Evolutionary conservation across 2,329 filamentous ascomycete species (phyloP).

Genomic region (Colletotrichum sansevieriae): DNA sequence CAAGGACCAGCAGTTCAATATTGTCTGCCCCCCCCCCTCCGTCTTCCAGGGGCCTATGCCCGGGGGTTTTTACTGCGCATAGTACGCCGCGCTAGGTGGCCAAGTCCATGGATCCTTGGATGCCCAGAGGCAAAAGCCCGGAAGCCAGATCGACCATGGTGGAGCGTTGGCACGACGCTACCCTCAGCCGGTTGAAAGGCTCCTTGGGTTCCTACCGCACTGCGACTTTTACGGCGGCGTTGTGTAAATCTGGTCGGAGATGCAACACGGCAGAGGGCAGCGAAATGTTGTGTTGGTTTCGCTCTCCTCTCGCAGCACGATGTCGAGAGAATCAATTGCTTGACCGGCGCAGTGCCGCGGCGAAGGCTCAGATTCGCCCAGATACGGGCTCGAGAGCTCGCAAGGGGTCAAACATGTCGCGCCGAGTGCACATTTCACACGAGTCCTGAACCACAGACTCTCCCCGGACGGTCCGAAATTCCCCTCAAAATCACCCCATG

Average conservation of each 20-base stretch:
- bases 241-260: background rate
- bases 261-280: background rate
- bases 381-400: background rate
- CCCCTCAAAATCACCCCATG: constrained; percentile 4
- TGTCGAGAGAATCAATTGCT: background rate
- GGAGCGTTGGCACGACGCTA: background rate
- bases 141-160: constrained; percentile 1
- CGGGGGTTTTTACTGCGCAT: too few relatives aligned
- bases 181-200: too few relatives aligned
- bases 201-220: background rate
- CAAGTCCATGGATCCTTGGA: background rate
- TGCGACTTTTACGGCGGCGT: constrained; percentile 14
- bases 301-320: background rate
- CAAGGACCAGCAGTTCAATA: constrained; percentile 8
- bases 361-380: constrained; percentile 4
- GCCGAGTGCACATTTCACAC: background rate
- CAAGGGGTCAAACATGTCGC: background rate
- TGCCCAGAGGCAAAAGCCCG: constrained; percentile 15
- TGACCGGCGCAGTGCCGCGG: background rate
- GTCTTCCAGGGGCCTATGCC: too few relatives aligned
- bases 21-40: background rate
- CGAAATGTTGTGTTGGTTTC: too few relatives aligned
- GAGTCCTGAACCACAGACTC: background rate
- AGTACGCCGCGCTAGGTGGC: too few relatives aligned
- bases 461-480: background rate